Conservation (phyloP, 2,329 filamentous ascomycete species). For the Cadophora sp. region DNA sequence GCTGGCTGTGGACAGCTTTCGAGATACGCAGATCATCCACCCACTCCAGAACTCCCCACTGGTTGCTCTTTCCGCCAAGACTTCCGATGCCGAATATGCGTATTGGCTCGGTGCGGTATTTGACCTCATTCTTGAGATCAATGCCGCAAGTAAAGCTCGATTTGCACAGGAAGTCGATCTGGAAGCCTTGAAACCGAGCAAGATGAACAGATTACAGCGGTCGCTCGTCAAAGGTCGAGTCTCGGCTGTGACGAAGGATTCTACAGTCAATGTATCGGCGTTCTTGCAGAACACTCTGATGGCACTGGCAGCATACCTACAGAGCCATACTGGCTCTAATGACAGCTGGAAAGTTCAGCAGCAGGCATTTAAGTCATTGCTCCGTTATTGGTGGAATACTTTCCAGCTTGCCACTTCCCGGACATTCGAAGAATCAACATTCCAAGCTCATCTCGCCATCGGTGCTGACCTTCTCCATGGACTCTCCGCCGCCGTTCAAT, state of each 20-base stretch:
- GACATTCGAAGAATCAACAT: slow-evolving; percentile 66
- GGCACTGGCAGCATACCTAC: slow-evolving; percentile 53
- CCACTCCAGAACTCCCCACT: slow-evolving; percentile 63
- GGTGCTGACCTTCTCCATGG: slow-evolving; percentile 36
- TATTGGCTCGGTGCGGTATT: slow-evolving; percentile 60
- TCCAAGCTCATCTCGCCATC: slow-evolving; percentile 66
- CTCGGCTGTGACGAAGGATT: slow-evolving; percentile 64
- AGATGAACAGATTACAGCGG: slow-evolving; percentile 65
- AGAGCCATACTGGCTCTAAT: slow-evolving; percentile 39
- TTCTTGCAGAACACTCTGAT: slow-evolving; percentile 57
- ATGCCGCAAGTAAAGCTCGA: slow-evolving; percentile 50
- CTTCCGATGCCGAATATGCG: slow-evolving; percentile 43
- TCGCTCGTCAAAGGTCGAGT: slow-evolving; percentile 62
- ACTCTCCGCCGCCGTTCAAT: slow-evolving; percentile 11
- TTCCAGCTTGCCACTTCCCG: slow-evolving; percentile 52
- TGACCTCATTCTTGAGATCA: slow-evolving; percentile 56
- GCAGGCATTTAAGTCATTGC: slow-evolving; percentile 49
- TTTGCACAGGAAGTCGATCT: slow-evolving; percentile 49
- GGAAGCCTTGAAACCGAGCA: slow-evolving; percentile 55
- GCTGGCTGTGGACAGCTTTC: slow-evolving; percentile 43
- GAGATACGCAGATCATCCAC: slow-evolving; percentile 57
- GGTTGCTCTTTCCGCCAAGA: slow-evolving; percentile 52
- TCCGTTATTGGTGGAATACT: slow-evolving; percentile 63
- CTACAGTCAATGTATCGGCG: slow-evolving; percentile 59
- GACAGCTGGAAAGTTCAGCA: slow-evolving; percentile 45